Evolutionary conservation across 2,329 filamentous ascomycete genomes (phyloP).

Genomic region (Helicocarpus griseus): DNA sequence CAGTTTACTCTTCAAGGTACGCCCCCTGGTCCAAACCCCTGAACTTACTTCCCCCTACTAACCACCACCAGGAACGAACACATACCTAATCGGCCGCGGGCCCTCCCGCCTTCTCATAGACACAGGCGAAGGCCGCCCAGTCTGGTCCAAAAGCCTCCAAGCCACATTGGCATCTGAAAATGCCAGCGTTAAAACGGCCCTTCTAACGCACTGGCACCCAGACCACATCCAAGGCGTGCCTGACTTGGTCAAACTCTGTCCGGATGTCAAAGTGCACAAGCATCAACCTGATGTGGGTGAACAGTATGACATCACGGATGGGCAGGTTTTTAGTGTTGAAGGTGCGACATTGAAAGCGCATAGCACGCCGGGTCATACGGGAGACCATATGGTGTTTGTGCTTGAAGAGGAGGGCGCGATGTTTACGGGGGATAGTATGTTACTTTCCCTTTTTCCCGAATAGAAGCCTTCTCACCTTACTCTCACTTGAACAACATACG

Average conservation of each 20-base stretch:
- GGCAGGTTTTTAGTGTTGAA: constrained; percentile 44
- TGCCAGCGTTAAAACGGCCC: constrained; percentile 55
- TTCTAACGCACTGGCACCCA: constrained; percentile 87
- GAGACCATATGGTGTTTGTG: constrained; percentile 71
- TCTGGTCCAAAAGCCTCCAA: constrained; percentile 61
- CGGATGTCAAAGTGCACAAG: constrained; percentile 57
- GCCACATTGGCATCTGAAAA: constrained; percentile 57
- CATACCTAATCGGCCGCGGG: constrained; percentile 79
- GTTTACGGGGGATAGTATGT: constrained; percentile 69
- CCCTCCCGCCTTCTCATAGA: constrained; percentile 69
- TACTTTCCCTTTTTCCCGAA: not conserved
- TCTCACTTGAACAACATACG: too few species aligned
- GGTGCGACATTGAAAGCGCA: constrained; percentile 54
- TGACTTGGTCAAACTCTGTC: constrained; percentile 57
- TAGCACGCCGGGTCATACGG: constrained; percentile 65
- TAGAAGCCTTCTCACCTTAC: too few species aligned
- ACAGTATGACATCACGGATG: constrained; percentile 48
- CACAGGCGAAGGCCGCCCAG: constrained; percentile 70
- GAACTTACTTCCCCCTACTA: not conserved
- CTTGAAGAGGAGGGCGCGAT: constrained; percentile 69
- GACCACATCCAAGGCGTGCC: constrained; percentile 73
- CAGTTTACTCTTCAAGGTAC: not conserved
- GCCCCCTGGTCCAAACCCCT: not conserved
- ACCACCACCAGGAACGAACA: constrained; percentile 62
- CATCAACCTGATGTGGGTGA: constrained; percentile 41